phyloP scores from a whole-genome alignment of 371 early-diverging fungal genomes.

The Mucor saturninus region DNA sequence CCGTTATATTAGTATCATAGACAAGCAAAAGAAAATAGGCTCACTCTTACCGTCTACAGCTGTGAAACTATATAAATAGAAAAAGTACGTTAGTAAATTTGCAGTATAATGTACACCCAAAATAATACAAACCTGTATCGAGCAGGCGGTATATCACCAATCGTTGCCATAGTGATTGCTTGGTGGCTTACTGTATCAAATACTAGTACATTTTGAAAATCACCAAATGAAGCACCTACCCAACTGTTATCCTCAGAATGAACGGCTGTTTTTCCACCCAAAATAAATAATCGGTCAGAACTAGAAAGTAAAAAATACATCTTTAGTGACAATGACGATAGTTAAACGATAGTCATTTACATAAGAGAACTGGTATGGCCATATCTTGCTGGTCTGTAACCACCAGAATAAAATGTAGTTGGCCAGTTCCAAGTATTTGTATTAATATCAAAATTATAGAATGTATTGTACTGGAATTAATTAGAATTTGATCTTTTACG shows the following conservation, averaged over 20 bases:
- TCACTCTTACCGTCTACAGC: constrained; percentile 31
- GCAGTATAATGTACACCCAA: too few relatives aligned
- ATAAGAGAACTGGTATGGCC: constrained; percentile 43
- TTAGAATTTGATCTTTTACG: not conserved
- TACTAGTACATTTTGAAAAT: constrained; percentile 45
- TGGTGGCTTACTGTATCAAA: constrained; percentile 34
- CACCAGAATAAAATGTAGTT: constrained; percentile 27
- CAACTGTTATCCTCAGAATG: constrained; percentile 16
- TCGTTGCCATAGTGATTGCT: constrained; percentile 42
- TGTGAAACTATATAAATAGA: constrained; percentile 26
- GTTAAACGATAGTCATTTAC: constrained; percentile 16
- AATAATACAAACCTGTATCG: constrained; percentile 23
- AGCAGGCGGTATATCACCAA: constrained; percentile 42
- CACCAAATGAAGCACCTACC: constrained; percentile 26
- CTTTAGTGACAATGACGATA: not conserved
- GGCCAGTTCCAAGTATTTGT: constrained; percentile 27
- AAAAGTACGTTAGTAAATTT: not conserved
- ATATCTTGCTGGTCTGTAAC: constrained; percentile 40
- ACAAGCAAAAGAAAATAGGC: too few relatives aligned
- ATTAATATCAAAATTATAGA: constrained; percentile 21
- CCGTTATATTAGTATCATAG: not conserved
- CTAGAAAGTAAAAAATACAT: constrained; percentile 12
- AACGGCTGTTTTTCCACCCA: constrained; percentile 41
- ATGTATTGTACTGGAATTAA: constrained; percentile 13
- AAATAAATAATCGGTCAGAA: constrained; percentile 36